These are phyloP conservation scores for Suillus paluster DNA, from an alignment of 768 basidiomycete genomes.

Conservation along the genomic window DNA sequence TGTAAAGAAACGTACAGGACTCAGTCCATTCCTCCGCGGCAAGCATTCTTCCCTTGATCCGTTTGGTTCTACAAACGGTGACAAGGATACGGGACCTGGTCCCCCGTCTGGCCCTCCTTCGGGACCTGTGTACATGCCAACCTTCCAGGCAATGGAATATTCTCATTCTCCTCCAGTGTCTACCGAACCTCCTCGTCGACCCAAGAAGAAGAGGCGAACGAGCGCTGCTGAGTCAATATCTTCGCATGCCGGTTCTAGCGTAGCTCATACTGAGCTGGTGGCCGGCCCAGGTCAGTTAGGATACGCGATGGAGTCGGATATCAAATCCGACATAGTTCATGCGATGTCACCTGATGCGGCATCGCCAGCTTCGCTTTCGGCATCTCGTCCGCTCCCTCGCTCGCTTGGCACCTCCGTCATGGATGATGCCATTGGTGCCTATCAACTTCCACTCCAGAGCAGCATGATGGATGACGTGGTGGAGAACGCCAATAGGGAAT, in stretches of 20 bases:
- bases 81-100: constrained; percentile 37
- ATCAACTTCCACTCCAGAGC: constrained; percentile 23
- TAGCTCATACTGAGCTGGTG: constrained; percentile 4
- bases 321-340: constrained; percentile 39
- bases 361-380: constrained; percentile 32
- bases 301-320: constrained; percentile 26
- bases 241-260: constrained; percentile 35
- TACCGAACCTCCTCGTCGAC: constrained; percentile 36
- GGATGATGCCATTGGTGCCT: constrained; percentile 29
- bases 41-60: constrained; percentile 56
- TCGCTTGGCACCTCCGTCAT: constrained; percentile 18
- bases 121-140: constrained; percentile 44
- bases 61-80: constrained; percentile 45
- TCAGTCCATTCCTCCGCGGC: constrained; percentile 53
- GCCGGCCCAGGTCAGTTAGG: constrained; percentile 5
- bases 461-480: neutral
- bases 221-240: constrained; percentile 40
- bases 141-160: constrained; percentile 45
- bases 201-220: constrained; percentile 40
- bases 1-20: constrained; percentile 51
- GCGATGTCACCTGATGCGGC: constrained; percentile 38
- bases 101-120: constrained; percentile 25
- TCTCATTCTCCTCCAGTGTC: constrained; percentile 38
- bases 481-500: constrained; percentile 21
- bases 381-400: constrained; percentile 32